Evolutionary conservation across 345 rosid species (phyloP).

Genomic region (Crucihimalaya himalaica): DNA sequence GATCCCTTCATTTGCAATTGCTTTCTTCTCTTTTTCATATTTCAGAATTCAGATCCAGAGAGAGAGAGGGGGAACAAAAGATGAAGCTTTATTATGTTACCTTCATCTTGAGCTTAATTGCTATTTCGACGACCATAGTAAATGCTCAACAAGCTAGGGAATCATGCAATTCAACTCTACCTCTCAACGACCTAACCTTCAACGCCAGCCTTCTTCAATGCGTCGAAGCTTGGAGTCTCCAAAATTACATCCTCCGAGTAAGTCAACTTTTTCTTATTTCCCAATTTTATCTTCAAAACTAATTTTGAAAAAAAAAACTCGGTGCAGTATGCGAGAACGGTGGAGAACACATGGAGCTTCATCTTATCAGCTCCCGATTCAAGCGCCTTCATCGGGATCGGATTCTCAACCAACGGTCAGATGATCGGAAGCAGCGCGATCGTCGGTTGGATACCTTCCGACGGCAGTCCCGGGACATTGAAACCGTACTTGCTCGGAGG

Average conservation of each 20-base stretch:
- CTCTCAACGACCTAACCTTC: slow-evolving; percentile 45
- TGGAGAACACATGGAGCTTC: slow-evolving; percentile 62
- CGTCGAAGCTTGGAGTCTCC: slow-evolving; percentile 48
- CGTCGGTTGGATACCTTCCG: slow-evolving; percentile 69
- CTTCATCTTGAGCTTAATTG: slow-evolving; percentile 31
- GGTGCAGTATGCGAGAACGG: slow-evolving; percentile 52
- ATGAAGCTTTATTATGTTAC: slow-evolving; percentile 32
- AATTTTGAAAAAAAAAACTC: not conserved
- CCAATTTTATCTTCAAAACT: not conserved
- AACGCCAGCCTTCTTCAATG: slow-evolving; percentile 54
- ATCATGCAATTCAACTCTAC: slow-evolving; percentile 48
- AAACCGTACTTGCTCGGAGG: slow-evolving; percentile 63
- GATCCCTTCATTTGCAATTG: slow-evolving; percentile 15
- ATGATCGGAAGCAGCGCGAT: slow-evolving; percentile 83
- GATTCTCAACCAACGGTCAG: slow-evolving; percentile 60
- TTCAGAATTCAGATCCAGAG: slow-evolving; percentile 23
- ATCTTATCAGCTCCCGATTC: slow-evolving; percentile 64
- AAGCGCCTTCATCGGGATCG: slow-evolving; percentile 57
- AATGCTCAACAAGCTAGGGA: slow-evolving; percentile 42
- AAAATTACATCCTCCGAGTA: slow-evolving; percentile 68
- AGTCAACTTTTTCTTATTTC: slow-evolving; percentile 28
- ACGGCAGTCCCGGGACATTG: slow-evolving; percentile 20
- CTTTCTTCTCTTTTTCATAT: slow-evolving; percentile 16
- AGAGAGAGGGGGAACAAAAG: not conserved
- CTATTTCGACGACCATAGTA: slow-evolving; percentile 8